Evolutionary conservation across 805 yeast species (phyloP), one percentile per base, ranked within the genome.

Genomic region (Blastobotrys terrestris): DNA sequence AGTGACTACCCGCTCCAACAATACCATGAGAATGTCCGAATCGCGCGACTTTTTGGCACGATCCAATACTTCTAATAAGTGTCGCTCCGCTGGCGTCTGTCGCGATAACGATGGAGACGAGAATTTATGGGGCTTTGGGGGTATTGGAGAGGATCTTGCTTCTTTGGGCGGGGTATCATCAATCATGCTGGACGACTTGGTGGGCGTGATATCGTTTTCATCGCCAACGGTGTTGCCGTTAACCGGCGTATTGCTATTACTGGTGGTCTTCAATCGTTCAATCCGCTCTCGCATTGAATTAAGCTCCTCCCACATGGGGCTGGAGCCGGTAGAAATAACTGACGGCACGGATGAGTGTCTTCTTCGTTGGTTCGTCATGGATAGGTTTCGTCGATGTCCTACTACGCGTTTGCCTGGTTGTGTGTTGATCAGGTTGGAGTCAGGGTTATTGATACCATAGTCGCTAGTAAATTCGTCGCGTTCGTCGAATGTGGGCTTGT

Each of bases 1-100:
- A 3, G 52, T 46, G 18, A 54, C 63, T 2, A 61, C 62, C 20
- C 62, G 51, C 35, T 61, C 63, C 13, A 61, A 55, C 42, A 60
- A 48, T 3, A 60, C 58, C 19, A 54, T n/a, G 40, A 53, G 46
- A n/a, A 57, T 42, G 46, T 59, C 63, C 22, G 54, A 48, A 7
- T 52, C 53, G 8, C 55, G 43, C 18, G 52, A 39, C 14, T 58
- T 52, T 21, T 53, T 51, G 3, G 61, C 57, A 7, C 55, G 50
- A 14, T 52, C 57, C 8, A 60, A 35, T 1, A 56, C 55, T 19
- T 51, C 54, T 44, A 61, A 44, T 26, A 60, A 49, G 31, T 61
- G 63, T 39, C 55, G 50, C 49, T 61, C 65, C 2, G 65, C 61
- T 1, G 53, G 53, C 15, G 55, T 51, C 44, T 58, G 63, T 18